A percentile compares a stretch with the other conserved stretches of the same genome.
Conservation (phyloP, 768 basidiomycete species). For the Trametes sanguinea region DNA sequence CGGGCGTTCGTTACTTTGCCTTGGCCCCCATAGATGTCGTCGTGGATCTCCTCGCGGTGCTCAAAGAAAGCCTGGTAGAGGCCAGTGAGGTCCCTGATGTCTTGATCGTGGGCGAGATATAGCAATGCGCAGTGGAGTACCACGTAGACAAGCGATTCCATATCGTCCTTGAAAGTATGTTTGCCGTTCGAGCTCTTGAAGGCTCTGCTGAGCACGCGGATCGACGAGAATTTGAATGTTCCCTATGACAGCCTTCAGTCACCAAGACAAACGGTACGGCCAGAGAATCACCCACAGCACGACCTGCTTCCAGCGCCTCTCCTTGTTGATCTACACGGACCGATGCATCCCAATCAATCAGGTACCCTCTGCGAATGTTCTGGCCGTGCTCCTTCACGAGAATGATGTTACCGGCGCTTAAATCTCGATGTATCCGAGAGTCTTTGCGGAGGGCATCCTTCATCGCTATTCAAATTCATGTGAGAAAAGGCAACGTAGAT, state of each 20-base stretch:
- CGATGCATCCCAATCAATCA: constrained; percentile 15
- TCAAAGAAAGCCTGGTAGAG: too few species aligned
- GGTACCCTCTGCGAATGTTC: not conserved
- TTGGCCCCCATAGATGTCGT: too few species aligned
- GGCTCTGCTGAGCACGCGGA: not conserved
- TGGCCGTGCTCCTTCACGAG: not conserved
- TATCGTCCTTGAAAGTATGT: constrained; percentile 1
- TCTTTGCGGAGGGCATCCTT: constrained; percentile 1
- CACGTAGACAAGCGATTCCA: constrained; percentile 15
- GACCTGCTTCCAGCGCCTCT: not conserved
- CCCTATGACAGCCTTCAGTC: not conserved
- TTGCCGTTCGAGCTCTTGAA: too few species aligned
- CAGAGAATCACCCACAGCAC: not conserved
- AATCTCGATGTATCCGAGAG: constrained; percentile 6
- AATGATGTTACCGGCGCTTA: constrained; percentile 15
- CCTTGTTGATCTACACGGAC: not conserved
- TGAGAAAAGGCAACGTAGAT: too few species aligned
- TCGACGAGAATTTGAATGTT: not conserved
- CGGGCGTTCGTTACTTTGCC: not conserved
- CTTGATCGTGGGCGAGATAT: too few species aligned
- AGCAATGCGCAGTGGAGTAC: constrained; percentile 5
- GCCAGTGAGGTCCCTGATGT: too few species aligned
- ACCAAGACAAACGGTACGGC: too few species aligned
- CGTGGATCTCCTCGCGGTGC: too few species aligned
- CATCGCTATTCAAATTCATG: constrained; percentile 6